These are phyloP conservation scores for Gossypium trilobum DNA, from an alignment of 441 rosid genomes.

Conservation along the genomic window DNA sequence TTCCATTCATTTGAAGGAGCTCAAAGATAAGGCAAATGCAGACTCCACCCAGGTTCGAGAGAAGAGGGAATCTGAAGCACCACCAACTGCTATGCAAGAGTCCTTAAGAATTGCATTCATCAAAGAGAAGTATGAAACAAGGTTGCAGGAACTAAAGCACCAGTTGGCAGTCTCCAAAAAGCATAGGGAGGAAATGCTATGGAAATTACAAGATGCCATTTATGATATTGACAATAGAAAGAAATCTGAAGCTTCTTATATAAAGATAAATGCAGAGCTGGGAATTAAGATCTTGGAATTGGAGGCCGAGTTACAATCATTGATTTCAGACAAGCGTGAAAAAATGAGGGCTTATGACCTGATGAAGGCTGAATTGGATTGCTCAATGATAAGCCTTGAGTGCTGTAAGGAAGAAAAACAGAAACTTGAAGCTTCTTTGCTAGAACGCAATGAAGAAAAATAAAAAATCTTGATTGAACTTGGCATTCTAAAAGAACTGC, in stretches of 20 bases:
- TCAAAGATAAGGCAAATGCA: slow-evolving; percentile 77
- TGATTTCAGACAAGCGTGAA: slow-evolving; percentile 66
- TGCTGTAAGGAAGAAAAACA: slow-evolving; percentile 96
- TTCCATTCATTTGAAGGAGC: slow-evolving; percentile 75
- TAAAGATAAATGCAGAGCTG: slow-evolving; percentile 76
- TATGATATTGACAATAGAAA: slow-evolving; percentile 71
- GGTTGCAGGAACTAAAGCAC: slow-evolving; percentile 72
- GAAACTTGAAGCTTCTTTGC: slow-evolving; percentile 60
- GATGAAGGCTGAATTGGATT: slow-evolving; percentile 92
- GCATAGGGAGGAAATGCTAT: slow-evolving; percentile 83
- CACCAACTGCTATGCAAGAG: slow-evolving; percentile 64
- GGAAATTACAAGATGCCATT: slow-evolving; percentile 84
- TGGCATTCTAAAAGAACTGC: slow-evolving; percentile 36
- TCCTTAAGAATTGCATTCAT: slow-evolving; percentile 92
- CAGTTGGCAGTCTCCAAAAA: slow-evolving; percentile 77
- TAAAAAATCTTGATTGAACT: slow-evolving; percentile 49
- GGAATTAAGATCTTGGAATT: slow-evolving; percentile 58
- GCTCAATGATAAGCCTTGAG: slow-evolving; percentile 85
- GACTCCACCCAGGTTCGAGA: slow-evolving; percentile 50
- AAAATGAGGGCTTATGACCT: slow-evolving; percentile 56
- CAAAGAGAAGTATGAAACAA: slow-evolving; percentile 86
- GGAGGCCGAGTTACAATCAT: slow-evolving; percentile 62
- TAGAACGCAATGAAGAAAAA: slow-evolving; percentile 56
- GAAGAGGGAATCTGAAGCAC: slow-evolving; percentile 47
- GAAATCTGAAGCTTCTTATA: slow-evolving; percentile 66